Evolutionary conservation across 768 basidiomycete species (phyloP).

Genomic region (Phylloporus sp.): DNA sequence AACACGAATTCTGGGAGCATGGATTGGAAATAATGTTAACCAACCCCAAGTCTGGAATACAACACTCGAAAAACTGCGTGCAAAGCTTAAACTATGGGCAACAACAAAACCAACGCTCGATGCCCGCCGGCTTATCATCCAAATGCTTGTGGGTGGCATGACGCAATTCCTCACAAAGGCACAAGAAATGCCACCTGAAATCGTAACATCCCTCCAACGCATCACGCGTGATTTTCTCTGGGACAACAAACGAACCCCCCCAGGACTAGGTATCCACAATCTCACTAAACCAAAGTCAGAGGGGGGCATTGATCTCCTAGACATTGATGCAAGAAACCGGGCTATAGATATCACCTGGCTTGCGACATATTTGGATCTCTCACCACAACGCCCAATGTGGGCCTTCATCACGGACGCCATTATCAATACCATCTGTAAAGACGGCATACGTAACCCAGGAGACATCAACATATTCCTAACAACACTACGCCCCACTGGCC

Average conservation of each 20-base stretch:
- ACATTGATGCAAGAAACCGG: neutral
- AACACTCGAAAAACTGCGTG: too few species aligned
- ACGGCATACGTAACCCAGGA: too few species aligned
- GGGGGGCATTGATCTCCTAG: neutral
- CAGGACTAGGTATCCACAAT: neutral
- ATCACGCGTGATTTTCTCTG: neutral
- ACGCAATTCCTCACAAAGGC: neutral
- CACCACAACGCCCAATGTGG: too few species aligned
- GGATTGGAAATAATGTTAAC: neutral
- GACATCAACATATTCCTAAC: too few species aligned
- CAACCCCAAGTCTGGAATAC: neutral
- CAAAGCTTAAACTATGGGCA: neutral
- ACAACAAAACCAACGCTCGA: neutral
- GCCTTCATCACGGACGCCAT: too few species aligned
- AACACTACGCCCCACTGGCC: neutral
- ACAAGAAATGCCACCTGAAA: neutral
- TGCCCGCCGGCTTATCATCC: neutral
- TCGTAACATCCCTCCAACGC: neutral
- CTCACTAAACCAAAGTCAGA: neutral
- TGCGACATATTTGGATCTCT: neutral
- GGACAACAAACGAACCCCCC: neutral
- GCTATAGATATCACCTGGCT: neutral
- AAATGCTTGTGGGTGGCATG: neutral
- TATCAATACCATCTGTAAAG: too few species aligned
- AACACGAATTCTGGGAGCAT: neutral